A percentile compares a stretch with the other conserved stretches of the same genome.
Evolutionary conservation across 257 asterid species (phyloP).

Genomic region (Capsicum rhomboideum): DNA sequence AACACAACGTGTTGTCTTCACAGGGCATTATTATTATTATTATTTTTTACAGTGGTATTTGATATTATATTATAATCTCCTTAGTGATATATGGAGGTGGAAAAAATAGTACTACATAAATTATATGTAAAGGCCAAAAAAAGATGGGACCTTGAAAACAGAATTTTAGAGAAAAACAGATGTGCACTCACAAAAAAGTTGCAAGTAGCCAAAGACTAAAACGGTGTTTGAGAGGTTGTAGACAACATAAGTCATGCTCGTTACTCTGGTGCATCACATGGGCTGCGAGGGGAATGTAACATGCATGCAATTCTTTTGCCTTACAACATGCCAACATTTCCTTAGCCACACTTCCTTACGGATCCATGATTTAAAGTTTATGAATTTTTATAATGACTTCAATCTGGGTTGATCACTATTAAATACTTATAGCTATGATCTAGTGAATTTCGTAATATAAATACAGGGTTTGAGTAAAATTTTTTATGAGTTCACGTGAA

Average conservation of each 20-base stretch:
- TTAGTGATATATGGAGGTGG: neutral
- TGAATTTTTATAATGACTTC: neutral
- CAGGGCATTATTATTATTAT: neutral
- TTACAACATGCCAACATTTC: constrained; percentile 37
- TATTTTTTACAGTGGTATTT: neutral
- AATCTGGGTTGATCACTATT: no score
- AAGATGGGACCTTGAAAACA: constrained; percentile 42
- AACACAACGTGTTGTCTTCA: neutral
- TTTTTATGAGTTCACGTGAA: neutral
- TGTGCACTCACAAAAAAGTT: constrained; percentile 27
- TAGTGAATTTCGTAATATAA: no score
- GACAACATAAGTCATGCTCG: constrained; percentile 51
- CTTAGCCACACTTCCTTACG: constrained; percentile 19
- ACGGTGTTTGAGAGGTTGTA: constrained; percentile 30
- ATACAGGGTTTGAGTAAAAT: neutral
- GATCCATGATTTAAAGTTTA: neutral
- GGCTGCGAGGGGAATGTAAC: constrained; percentile 34
- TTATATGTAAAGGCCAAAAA: constrained; percentile 6
- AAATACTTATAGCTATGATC: no score
- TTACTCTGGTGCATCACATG: constrained; percentile 68
- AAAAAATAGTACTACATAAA: neutral
- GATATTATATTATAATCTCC: neutral
- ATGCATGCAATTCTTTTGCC: constrained; percentile 31
- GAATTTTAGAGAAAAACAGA: constrained; percentile 14
- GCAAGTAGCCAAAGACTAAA: constrained; percentile 35